These are phyloP conservation scores for Polyplosphaeria fusca DNA, from an alignment of 495 filamentous ascomycete species.

Conservation along the genomic window DNA sequence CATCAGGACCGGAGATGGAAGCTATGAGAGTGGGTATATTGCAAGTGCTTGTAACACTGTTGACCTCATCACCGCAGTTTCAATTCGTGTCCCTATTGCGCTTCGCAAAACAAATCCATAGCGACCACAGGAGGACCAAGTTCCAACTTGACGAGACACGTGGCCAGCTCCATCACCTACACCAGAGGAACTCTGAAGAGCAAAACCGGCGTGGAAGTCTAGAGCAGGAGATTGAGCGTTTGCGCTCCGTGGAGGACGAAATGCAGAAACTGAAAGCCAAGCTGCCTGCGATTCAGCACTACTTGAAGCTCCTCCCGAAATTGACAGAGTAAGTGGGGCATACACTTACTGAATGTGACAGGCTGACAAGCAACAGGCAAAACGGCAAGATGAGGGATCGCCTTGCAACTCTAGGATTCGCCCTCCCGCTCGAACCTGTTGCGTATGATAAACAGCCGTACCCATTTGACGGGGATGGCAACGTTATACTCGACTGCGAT, in stretches of 20 bases:
- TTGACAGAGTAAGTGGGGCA: constrained; percentile 34
- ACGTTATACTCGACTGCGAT: neutral
- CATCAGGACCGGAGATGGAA: constrained; percentile 35
- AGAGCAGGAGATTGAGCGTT: constrained; percentile 25
- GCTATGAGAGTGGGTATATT: constrained; percentile 39
- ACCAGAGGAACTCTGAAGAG: constrained; percentile 12
- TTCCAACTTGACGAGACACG: neutral
- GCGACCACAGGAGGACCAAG: neutral
- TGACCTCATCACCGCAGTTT: constrained; percentile 41
- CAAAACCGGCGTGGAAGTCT: constrained; percentile 22
- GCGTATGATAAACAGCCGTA: constrained; percentile 13
- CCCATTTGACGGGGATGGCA: constrained; percentile 7
- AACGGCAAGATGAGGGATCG: constrained; percentile 32
- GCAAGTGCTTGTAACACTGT: neutral
- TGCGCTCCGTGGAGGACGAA: constrained; percentile 28
- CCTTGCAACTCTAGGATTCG: constrained; percentile 35
- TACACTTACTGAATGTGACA: no score
- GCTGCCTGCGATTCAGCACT: constrained; percentile 37
- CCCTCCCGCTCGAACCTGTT: constrained; percentile 27
- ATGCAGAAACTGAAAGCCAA: constrained; percentile 34
- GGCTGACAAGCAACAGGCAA: constrained; percentile 29
- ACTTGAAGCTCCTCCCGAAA: constrained; percentile 29
- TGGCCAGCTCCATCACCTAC: neutral
- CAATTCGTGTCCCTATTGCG: constrained; percentile 43
- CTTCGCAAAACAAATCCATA: constrained; percentile 26